phyloP scores from a whole-genome alignment of 176 grass and related monocot genomes.

The Oryza officinalis region DNA sequence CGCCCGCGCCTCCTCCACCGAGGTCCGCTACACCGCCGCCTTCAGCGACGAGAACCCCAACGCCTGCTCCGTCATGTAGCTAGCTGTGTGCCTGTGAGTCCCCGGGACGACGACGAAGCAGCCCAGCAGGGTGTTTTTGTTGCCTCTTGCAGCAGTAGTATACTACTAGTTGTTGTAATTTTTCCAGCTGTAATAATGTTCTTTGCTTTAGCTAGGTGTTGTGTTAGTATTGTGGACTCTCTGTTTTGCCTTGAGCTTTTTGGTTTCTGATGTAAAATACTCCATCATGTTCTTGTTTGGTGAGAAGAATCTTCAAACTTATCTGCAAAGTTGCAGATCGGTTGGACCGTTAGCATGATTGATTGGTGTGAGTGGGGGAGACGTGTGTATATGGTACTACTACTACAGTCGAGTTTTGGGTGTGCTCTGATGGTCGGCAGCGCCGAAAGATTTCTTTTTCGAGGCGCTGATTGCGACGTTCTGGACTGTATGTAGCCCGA shows the following conservation, averaged over 20 bases:
- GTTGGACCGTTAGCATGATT: background rate
- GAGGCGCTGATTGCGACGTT: background rate
- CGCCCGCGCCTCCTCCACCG: conserved; percentile 65
- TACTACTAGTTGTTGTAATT: background rate
- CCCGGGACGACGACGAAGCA: background rate
- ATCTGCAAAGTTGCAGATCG: background rate
- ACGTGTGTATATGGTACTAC: background rate
- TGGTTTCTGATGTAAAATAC: background rate
- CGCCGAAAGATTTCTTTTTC: background rate
- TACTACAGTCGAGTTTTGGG: background rate
- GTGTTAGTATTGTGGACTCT: background rate
- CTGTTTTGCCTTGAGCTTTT: background rate
- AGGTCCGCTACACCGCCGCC: conserved; percentile 58
- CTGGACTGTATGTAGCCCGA: background rate
- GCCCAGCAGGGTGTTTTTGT: background rate
- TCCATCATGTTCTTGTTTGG: background rate
- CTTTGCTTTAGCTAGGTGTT: background rate
- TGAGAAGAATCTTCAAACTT: background rate
- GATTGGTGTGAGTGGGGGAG: background rate
- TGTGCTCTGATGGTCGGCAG: background rate
- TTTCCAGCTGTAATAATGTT: background rate
- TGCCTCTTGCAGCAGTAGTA: background rate
- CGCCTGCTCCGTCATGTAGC: conserved; percentile 68
- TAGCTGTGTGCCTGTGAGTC: background rate
- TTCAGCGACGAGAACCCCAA: conserved; percentile 96